Base-by-base conservation (phyloP, 495 filamentous ascomycete genomes). In the Copromyces sp. region DNA sequence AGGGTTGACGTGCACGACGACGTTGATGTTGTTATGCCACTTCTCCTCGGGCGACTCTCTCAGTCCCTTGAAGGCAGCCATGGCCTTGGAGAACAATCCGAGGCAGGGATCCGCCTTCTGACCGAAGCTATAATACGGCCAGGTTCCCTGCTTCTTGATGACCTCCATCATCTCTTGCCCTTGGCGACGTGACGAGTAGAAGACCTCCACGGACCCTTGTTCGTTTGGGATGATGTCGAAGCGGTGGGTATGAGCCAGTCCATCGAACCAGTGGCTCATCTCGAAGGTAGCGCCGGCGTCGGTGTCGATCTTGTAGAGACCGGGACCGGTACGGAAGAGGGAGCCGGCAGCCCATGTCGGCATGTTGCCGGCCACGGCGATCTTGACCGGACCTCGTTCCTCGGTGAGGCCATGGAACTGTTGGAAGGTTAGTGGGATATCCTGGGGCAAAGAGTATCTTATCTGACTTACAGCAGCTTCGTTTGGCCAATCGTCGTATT, bases 251-350 rank as follows among this genome's bases (percentile, higher is more conserved):
- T 93, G 90, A n/a, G 85, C 85, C 59, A 94, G 88, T n/a, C 91
- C 89, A 79, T 94, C 90, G 73, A 94, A 93, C 93, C 92, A 95
- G 77, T 95, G 93, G 0, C 80, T 86, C 9, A 87, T 80, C 38
- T 82, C 79, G 74, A 88, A 88, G 0, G 85, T 87, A 2, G 84
- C 85, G 39, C 86, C 87, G 1, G 86, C 80, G 17, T 88, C 85
- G 17, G 84, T 84, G 59, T 89, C 80, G 9, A 91, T 77, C 72
- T 86, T 86, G 73, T 85, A 86, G 20, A 84, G 82, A 0, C 91
- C 90, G 0, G 91, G 91, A 0, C 92, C 92, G 3, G 90, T 94
- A 4, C 93, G 87, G 75, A 90, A 94, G 4, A 95, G 83, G 2
- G 84, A 82, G 6, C 93, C 93, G 37, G 80, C 80, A 39, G 82